A percentile compares a stretch with the other conserved stretches of the same genome.
phyloP scores from a whole-genome alignment of 805 yeast genomes.

The Ogataea angusta region DNA sequence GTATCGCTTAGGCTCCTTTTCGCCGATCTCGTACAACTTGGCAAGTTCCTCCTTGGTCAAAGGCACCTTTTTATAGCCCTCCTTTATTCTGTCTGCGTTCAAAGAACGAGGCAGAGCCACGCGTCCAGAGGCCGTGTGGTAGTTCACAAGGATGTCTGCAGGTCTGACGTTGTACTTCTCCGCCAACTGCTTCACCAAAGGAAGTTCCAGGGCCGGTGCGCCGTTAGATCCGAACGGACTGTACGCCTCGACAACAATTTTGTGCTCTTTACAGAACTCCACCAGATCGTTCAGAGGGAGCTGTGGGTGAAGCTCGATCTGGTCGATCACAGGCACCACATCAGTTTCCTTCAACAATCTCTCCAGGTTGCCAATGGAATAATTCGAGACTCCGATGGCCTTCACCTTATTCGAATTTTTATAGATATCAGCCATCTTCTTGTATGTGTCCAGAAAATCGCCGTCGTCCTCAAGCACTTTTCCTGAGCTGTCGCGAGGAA shows the following conservation, averaged over 20 bases:
- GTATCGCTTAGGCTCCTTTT: conserved; percentile 32
- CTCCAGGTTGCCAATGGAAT: conserved; percentile 37
- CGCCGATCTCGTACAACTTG: conserved; percentile 30
- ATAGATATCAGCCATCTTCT: conserved; percentile 71
- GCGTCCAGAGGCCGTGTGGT: conserved; percentile 61
- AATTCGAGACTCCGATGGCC: conserved; percentile 61
- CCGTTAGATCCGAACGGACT: conserved; percentile 65
- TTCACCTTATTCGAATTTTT: conserved; percentile 44
- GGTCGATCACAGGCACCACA: conserved; percentile 53
- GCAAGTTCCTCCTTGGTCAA: conserved; percentile 37
- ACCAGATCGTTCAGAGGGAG: conserved; percentile 40
- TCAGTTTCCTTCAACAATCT: conserved; percentile 41
- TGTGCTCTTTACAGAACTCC: conserved; percentile 35
- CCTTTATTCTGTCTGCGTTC: conserved; percentile 57
- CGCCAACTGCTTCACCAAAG: conserved; percentile 50
- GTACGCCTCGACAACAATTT: conserved; percentile 48
- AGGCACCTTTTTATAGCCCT: conserved; percentile 34
- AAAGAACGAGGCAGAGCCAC: conserved; percentile 68
- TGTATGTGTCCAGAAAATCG: conserved; percentile 72
- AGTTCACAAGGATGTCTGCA: conserved; percentile 59
- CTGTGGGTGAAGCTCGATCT: conserved; percentile 50
- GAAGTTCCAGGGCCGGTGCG: conserved; percentile 58
- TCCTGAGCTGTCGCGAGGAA: conserved; percentile 38
- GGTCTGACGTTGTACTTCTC: conserved; percentile 49
- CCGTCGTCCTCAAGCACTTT: conserved; percentile 67